Base-by-base conservation (phyloP, 495 filamentous ascomycete species). In the Penicillium odoratum region DNA sequence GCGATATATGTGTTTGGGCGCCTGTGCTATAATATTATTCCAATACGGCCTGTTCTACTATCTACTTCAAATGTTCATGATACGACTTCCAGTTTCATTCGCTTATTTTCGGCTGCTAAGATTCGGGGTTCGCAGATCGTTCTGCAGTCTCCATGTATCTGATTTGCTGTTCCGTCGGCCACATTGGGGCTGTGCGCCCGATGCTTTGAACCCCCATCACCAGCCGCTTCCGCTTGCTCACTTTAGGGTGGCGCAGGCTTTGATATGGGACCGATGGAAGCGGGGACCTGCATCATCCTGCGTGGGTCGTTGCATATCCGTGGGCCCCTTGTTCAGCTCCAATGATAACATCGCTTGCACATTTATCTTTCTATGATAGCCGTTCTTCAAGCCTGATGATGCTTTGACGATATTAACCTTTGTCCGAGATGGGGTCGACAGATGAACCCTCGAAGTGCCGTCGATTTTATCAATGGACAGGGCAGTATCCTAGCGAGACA, bases 11-110 rank as follows among this genome's bases (percentile, higher is more conserved):
- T 53, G 49, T 57, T 52, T 52, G 42, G 62, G 51, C 48, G 51
- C 57, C 38, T 63, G 56, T 61, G 51, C 55, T 68, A 61, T 65
- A 60, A 68, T 68, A 60, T 65, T 49, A 65, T 58, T 58, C 61
- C 55, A 54, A 60, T 55, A 33, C 25, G 42, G 44, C 11, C 4
- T 47, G 44, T 38, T 38, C 49, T 3, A 34, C 49, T 3, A 34
- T 18, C 16, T 50, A 18, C 10, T 16, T 50, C 29, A 31, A 47
- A 26, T 13, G 7, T 40, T 40, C 11, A 16, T 40, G 3, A 8
- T 34, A 10, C 11, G 1, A 4, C 6, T 40, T 40, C 13, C 13
- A 40, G 10, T 40, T 78, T 76, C 31, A 83, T 72, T 36, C 13
- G 33, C 8, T 11, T 6, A 11, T 40, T 16, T 40, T 40, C 38